A percentile compares a stretch with the other conserved stretches of the same genome.
These are phyloP conservation scores for Drechslera avenae DNA, from an alignment of 2,329 filamentous ascomycete genomes.

Conservation along the genomic window DNA sequence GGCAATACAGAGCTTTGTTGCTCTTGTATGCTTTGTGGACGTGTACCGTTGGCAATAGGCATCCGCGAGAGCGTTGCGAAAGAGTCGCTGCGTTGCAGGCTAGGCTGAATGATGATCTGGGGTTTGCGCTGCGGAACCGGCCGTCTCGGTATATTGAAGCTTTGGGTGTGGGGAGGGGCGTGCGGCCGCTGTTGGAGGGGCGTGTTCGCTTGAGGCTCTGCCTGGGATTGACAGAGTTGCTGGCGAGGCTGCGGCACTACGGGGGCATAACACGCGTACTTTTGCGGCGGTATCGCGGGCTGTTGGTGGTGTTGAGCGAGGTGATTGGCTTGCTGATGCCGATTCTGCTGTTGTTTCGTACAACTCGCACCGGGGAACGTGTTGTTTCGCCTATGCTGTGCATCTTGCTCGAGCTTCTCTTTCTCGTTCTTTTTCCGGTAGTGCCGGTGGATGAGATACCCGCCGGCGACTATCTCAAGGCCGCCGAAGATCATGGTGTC, in stretches of 20 bases:
- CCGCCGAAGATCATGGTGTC: constrained; percentile 48
- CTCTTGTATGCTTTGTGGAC: constrained; percentile 22
- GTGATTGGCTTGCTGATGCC: constrained; percentile 19
- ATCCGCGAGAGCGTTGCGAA: constrained; percentile 43
- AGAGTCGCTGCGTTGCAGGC: constrained; percentile 39
- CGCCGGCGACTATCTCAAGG: constrained; percentile 45
- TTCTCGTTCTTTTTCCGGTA: constrained; percentile 45
- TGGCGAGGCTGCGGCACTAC: constrained; percentile 8
- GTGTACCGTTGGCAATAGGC: constrained; percentile 42
- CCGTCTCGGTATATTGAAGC: constrained; percentile 36
- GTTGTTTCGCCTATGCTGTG: constrained; percentile 31
- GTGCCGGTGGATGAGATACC: constrained; percentile 42
- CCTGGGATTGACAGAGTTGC: constrained; percentile 9
- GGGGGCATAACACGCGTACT: constrained; percentile 33
- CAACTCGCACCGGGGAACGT: constrained; percentile 36
- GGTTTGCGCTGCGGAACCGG: constrained; percentile 34
- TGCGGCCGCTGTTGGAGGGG: constrained; percentile 22
- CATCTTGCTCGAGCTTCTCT: constrained; percentile 33
- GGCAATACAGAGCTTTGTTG: constrained; percentile 15
- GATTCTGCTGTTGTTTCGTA: constrained; percentile 19
- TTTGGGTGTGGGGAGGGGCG: constrained; percentile 24
- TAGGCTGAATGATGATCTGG: constrained; percentile 36
- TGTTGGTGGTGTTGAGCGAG: constrained; percentile 20
- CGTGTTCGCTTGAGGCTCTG: constrained; percentile 14
- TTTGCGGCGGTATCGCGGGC: constrained; percentile 25